A percentile compares a stretch with the other conserved stretches of the same genome.
These are phyloP conservation scores for Picochlorum costavermella DNA, from an alignment of 139 green algal species.

Conservation along the genomic window DNA sequence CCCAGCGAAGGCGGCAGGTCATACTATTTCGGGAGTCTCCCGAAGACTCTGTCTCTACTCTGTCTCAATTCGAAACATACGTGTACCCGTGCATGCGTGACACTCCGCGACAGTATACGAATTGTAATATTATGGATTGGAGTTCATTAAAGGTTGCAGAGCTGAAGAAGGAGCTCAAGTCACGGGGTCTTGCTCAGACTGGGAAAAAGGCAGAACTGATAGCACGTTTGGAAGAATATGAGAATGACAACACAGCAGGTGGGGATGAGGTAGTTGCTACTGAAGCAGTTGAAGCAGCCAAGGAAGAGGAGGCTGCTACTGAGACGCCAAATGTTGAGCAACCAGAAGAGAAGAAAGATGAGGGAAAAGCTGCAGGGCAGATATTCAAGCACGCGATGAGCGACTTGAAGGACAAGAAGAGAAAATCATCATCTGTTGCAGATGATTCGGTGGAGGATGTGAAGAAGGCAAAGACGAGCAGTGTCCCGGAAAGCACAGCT, in stretches of 20 bases:
- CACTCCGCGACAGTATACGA: no score
- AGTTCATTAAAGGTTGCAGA: constrained; percentile 24
- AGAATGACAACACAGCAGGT: constrained; percentile 15
- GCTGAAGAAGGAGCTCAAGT: constrained; percentile 47
- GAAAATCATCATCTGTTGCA: no score
- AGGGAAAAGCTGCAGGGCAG: background rate
- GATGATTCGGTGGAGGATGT: no score
- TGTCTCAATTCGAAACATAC: no score
- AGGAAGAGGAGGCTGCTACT: background rate
- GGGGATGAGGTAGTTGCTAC: constrained; percentile 28
- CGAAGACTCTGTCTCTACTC: no score
- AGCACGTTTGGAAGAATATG: constrained; percentile 23
- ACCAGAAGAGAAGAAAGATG: background rate
- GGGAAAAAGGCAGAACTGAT: constrained; percentile 42
- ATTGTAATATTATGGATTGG: constrained; percentile 1
- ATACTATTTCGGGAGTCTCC: no score
- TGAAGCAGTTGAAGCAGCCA: constrained; percentile 10
- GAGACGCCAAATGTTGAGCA: background rate
- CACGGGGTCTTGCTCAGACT: constrained; percentile 20
- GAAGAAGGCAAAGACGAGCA: no score
- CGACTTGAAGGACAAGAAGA: background rate
- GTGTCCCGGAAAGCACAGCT: background rate
- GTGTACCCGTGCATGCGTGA: no score
- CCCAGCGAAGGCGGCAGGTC: no score
- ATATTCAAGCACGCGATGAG: background rate